Base-by-base conservation (phyloP, 139 green algal species). In the Chlorella sp. region DNA sequence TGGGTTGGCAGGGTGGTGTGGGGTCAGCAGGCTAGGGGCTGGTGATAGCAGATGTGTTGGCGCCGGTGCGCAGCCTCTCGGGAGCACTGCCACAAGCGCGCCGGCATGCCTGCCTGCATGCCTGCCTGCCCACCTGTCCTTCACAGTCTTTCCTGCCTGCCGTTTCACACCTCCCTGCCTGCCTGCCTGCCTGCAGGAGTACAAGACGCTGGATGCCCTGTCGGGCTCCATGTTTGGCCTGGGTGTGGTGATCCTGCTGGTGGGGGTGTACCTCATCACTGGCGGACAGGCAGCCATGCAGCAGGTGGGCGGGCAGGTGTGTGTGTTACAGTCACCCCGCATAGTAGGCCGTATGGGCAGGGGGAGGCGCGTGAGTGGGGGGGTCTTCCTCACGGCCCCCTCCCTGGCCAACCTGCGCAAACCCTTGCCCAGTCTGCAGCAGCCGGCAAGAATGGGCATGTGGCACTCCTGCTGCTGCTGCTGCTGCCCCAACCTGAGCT, bases 161-260 rank as follows among this genome's bases (percentile, higher is more conserved):
- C 14, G 76, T 0, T 53, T 53, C 3, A 86, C 15, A 34, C 82
- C 42, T 34, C 79, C 24, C 42, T 21, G 11, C 36, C 64, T 66
- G 26, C 28, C 37, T 30, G 37, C 16, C 32, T 15, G 2, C 28
- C 18, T 81, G 64, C 81, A 97, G 90, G 96, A 98, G 91, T 98
- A 97, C 86, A 78, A 89, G 61, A 86, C 88, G 19, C 95, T 97
- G 77, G 92, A 42, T 2, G 26, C 87, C 5, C 89, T 97, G 42
- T 92, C 90, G 28, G 91, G 91, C 16, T 30, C 79, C 92, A 98
- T 98, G 96, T 98, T 97, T 93, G 90, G 78, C 0, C 69, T 97
- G 26, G 96, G 96, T 11, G 93, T 97, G 0, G 88, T 85, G n/a
- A 68, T 92, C 28, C 57, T 92, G 91, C 75, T 93, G 57, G 83